phyloP scores from a whole-genome alignment of 306 rosid species.

The Ormosia semicastrata region DNA sequence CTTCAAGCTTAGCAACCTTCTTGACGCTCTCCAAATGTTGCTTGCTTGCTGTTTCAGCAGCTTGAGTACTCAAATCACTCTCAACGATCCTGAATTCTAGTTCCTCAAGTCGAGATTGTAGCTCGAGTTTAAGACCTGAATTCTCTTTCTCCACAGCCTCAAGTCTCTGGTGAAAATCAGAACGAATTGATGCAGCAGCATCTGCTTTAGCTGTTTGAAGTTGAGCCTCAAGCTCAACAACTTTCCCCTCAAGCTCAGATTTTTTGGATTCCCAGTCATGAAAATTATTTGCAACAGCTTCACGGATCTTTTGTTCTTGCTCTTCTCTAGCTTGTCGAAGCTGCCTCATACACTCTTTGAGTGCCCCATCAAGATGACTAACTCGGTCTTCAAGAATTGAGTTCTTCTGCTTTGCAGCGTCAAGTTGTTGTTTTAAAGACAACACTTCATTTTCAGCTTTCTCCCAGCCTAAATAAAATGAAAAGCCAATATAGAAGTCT shows the following conservation, averaged over 20 bases:
- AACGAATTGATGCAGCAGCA: constrained; percentile 38
- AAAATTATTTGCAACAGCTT: constrained; percentile 45
- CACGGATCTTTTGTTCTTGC: constrained; percentile 57
- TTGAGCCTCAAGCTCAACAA: constrained; percentile 54
- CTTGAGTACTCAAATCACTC: constrained; percentile 68
- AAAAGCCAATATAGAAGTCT: constrained; percentile 9
- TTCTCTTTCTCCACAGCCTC: constrained; percentile 58
- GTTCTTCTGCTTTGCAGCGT: constrained; percentile 54
- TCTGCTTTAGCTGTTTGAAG: constrained; percentile 63
- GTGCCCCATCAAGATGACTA: constrained; percentile 82
- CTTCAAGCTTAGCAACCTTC: constrained; percentile 78
- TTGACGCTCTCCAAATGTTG: constrained; percentile 65
- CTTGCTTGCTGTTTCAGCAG: constrained; percentile 81
- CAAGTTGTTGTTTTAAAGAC: constrained; percentile 61
- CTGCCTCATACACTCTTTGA: constrained; percentile 81
- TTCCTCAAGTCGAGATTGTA: constrained; percentile 59
- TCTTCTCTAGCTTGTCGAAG: constrained; percentile 82
- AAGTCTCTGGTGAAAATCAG: constrained; percentile 45
- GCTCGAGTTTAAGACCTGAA: constrained; percentile 50
- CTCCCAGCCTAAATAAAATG: constrained; percentile 70
- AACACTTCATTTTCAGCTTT: constrained; percentile 69
- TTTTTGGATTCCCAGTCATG: constrained; percentile 58
- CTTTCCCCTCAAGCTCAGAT: constrained; percentile 55
- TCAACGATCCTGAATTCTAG: constrained; percentile 56
- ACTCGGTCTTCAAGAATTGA: constrained; percentile 72